Percentiles rank a stretch among this genome's conserved stretches.
Evolutionary conservation across 768 basidiomycete genomes (phyloP).

Genomic region (Amanita fuliginea): DNA sequence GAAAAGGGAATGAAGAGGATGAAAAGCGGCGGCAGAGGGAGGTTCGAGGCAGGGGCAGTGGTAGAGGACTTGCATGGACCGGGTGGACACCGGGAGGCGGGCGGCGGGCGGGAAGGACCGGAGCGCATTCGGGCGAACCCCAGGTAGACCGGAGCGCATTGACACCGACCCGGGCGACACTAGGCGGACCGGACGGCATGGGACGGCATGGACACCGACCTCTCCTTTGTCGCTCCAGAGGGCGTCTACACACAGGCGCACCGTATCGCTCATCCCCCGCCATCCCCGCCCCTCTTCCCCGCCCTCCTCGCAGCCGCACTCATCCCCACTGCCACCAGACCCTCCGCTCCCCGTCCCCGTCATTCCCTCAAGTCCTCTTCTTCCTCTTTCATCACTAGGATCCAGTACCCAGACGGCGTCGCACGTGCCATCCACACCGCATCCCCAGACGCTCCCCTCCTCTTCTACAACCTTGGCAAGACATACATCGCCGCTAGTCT

Average conservation of each 20-base stretch:
- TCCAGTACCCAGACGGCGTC: conserved; percentile 74
- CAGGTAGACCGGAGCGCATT: no score
- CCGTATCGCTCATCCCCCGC: conserved; percentile 42
- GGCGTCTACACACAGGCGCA: conserved; percentile 85
- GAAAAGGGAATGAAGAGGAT: conserved; percentile 76
- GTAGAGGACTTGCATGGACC: conserved; percentile 30
- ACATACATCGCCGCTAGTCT: conserved; percentile 84
- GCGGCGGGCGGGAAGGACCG: no score
- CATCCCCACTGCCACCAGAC: conserved; percentile 55
- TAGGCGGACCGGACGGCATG: no score
- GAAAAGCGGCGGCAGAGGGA: conserved; percentile 75
- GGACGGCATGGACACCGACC: background rate
- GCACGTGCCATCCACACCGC: conserved; percentile 61
- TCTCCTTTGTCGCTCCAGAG: conserved; percentile 35
- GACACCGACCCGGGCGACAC: no score
- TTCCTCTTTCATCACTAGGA: conserved; percentile 83
- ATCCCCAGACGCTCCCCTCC: conserved; percentile 76
- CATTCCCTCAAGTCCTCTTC: conserved; percentile 86
- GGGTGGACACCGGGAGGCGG: no score
- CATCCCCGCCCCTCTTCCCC: conserved; percentile 33
- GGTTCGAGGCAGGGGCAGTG: conserved; percentile 63
- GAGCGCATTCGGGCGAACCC: no score
- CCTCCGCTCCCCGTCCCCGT: conserved; percentile 60
- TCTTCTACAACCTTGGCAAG: conserved; percentile 84
- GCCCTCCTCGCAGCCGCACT: conserved; percentile 52